These are phyloP conservation scores for Irpex rosettiformis DNA, from an alignment of 1,284 basidiomycete species.

Conservation along the genomic window DNA sequence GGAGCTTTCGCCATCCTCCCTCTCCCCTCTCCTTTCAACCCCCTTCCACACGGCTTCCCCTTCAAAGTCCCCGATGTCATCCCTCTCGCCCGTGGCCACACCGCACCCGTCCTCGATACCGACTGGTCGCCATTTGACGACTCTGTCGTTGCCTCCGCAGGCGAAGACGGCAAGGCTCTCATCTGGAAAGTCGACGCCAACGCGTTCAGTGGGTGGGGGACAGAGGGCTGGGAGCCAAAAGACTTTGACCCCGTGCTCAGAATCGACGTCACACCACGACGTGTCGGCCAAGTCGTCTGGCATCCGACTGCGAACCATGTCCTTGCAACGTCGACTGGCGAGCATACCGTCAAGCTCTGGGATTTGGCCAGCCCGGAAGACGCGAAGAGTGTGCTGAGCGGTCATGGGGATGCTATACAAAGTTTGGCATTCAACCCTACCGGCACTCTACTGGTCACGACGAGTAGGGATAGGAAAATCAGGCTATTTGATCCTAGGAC, in stretches of 20 bases:
- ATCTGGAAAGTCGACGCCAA: conserved; percentile 81
- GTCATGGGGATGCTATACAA: conserved; percentile 89
- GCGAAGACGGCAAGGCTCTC: conserved; percentile 92
- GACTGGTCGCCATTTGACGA: conserved; percentile 97
- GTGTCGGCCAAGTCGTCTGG: conserved; percentile 93
- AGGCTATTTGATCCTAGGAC: conserved; percentile 87
- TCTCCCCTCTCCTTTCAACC: conserved; percentile 69
- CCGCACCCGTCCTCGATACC: conserved; percentile 89
- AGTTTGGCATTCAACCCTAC: conserved; percentile 81
- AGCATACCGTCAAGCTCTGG: conserved; percentile 90
- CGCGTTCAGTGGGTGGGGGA: conserved; percentile 83
- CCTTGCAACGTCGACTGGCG: conserved; percentile 84
- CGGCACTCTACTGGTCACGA: conserved; percentile 76
- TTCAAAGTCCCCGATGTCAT: conserved; percentile 90
- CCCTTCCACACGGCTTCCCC: conserved; percentile 52
- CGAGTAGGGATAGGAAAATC: conserved; percentile 90
- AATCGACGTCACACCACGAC: conserved; percentile 75
- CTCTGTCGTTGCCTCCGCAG: conserved; percentile 83
- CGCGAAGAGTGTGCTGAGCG: conserved; percentile 60
- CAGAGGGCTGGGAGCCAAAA: conserved; percentile 76
- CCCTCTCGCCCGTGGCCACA: conserved; percentile 87
- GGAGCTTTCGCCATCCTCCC: conserved; percentile 95
- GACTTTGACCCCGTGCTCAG: conserved; percentile 83
- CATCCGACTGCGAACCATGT: conserved; percentile 91
- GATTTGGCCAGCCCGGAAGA: conserved; percentile 75